Percentiles rank a stretch among this genome's conserved stretches.
Evolutionary conservation across 164 flowering plant genomes (phyloP).

Genomic region (Vitis labrusca): DNA sequence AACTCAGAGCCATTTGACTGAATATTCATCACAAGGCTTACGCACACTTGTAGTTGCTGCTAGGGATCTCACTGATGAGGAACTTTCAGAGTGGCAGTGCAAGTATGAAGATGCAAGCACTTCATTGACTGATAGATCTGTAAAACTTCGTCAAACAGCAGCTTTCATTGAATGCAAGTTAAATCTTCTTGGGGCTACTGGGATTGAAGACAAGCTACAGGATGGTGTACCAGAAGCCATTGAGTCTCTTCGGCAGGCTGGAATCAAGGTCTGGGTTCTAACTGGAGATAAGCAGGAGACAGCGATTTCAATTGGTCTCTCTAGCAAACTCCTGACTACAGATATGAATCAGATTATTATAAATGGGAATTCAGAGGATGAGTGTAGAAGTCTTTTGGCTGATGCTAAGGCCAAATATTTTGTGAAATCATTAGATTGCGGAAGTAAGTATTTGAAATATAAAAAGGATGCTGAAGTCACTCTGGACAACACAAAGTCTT

Average conservation of each 20-base stretch:
- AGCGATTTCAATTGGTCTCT: constrained; percentile 90
- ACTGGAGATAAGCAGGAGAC: constrained; percentile 98
- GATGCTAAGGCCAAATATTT: constrained; percentile 66
- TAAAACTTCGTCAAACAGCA: constrained; percentile 80
- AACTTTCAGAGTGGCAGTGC: constrained; percentile 77
- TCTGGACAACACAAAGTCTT: constrained; percentile 30
- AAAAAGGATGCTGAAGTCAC: constrained; percentile 32
- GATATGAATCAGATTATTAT: constrained; percentile 81
- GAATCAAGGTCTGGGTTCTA: constrained; percentile 93
- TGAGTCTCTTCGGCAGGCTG: constrained; percentile 90
- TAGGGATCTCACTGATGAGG: constrained; percentile 62
- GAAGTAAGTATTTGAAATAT: constrained; percentile 25
- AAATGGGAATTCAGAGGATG: constrained; percentile 77
- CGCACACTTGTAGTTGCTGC: constrained; percentile 91
- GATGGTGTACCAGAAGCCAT: constrained; percentile 94
- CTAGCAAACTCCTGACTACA: constrained; percentile 75
- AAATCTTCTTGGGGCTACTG: constrained; percentile 82
- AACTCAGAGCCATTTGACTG: constrained; percentile 65
- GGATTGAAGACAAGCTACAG: constrained; percentile 86
- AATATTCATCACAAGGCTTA: constrained; percentile 75
- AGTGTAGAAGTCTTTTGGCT: constrained; percentile 66
- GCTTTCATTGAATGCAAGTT: constrained; percentile 68
- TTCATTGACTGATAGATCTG: constrained; percentile 68
- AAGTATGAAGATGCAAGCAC: constrained; percentile 90
- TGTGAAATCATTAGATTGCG: constrained; percentile 35